phyloP scores from a whole-genome alignment of 1,139 yeast genomes.

The Debaryomycetaceae sp. region DNA sequence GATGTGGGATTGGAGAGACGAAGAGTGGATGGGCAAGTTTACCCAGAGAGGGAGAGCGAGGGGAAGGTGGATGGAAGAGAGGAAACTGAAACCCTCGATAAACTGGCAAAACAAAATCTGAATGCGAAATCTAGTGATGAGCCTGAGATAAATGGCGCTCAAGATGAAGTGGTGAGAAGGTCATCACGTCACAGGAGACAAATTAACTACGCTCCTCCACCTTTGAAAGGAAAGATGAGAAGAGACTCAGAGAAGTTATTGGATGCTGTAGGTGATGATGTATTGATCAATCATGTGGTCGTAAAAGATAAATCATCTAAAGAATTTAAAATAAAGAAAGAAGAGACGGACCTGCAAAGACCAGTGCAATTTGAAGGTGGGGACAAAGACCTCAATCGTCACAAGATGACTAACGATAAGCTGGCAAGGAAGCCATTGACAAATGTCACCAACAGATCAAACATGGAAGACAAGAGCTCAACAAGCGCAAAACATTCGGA shows the following conservation, averaged over 20 bases:
- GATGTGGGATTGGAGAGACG: too few species aligned
- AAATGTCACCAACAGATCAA: slow-evolving; percentile 11
- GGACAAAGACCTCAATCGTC: background rate
- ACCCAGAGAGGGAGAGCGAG: too few species aligned
- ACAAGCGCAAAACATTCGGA: slow-evolving; percentile 5
- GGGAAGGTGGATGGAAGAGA: too few species aligned
- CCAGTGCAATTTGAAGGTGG: slow-evolving; percentile 3
- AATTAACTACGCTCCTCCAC: slow-evolving; percentile 67
- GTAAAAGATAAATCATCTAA: slow-evolving; percentile 7
- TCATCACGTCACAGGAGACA: slow-evolving; percentile 21
- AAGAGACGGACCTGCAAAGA: slow-evolving; percentile 5
- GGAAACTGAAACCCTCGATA: too few species aligned
- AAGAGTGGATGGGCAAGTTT: too few species aligned
- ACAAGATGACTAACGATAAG: background rate
- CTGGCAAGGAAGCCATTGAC: slow-evolving; percentile 19
- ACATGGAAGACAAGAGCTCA: background rate
- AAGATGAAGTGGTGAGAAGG: slow-evolving; percentile 3
- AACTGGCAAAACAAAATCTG: too few species aligned
- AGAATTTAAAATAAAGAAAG: slow-evolving; percentile 4
- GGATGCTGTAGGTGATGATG: slow-evolving; percentile 47
- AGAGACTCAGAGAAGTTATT: slow-evolving; percentile 59
- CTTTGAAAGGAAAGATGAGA: slow-evolving; percentile 67
- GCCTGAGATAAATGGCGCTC: too few species aligned
- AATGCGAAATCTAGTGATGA: too few species aligned
- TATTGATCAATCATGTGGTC: slow-evolving; percentile 45